Percentiles rank a stretch among this genome's conserved stretches.
Conservation (phyloP, 768 basidiomycete genomes). For the Tricholoma furcatifolium region DNA sequence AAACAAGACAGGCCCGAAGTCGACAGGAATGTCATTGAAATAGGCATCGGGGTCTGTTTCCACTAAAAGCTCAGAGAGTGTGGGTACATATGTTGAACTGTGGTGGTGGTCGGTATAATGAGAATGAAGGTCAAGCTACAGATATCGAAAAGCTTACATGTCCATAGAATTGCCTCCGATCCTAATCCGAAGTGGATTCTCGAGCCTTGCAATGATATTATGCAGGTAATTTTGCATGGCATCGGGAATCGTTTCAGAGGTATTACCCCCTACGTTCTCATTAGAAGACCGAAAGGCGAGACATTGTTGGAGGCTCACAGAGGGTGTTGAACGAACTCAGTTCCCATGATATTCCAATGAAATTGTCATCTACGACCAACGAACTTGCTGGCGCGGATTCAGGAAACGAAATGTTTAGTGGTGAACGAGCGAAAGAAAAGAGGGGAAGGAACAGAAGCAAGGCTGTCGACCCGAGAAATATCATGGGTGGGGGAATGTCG, state of each 20-base stretch:
- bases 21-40: conserved; percentile 35
- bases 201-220: conserved; percentile 29
- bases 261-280: conserved; percentile 27
- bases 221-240: conserved; percentile 38
- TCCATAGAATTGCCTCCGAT: conserved; percentile 42
- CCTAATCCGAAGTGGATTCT: conserved; percentile 34
- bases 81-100: conserved; percentile 31
- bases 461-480: too few species aligned
- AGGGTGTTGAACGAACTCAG: conserved; percentile 36
- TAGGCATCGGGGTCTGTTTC: conserved; percentile 33
- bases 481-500: too few species aligned
- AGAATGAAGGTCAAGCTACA: background rate
- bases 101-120: background rate
- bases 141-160: conserved; percentile 15
- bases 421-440: background rate
- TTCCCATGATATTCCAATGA: conserved; percentile 38
- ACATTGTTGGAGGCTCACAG: conserved; percentile 18
- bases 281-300: background rate
- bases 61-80: conserved; percentile 25
- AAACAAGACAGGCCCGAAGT: conserved; percentile 33
- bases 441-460: too few species aligned
- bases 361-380: conserved; percentile 32
- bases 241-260: conserved; percentile 25
- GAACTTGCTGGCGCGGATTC: conserved; percentile 17
- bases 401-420: conserved; percentile 26